Evolutionary conservation across 257 asterid genomes (phyloP).

Genomic region (Ballota nigra): DNA sequence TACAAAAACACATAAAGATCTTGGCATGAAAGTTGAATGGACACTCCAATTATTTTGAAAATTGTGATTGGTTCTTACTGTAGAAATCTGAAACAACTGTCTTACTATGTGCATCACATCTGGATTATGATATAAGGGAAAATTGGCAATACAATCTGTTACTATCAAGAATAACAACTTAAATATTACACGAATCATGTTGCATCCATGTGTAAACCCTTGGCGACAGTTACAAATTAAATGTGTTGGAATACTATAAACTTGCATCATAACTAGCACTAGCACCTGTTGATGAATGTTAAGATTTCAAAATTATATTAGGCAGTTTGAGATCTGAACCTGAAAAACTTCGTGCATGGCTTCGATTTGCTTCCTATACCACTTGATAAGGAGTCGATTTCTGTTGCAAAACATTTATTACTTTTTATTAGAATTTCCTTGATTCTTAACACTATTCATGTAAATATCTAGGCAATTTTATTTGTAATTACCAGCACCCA

Average conservation of each 20-base stretch:
- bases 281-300: constrained; percentile 12
- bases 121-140: constrained; percentile 11
- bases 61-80: neutral
- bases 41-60: neutral
- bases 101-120: constrained; percentile 17
- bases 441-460: constrained; percentile 31
- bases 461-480: constrained; percentile 6
- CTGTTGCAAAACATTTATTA: constrained; percentile 91
- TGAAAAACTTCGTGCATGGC: constrained; percentile 99
- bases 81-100: constrained; percentile 7
- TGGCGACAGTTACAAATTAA: neutral
- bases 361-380: constrained; percentile 99
- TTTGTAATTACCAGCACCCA: constrained; percentile 11
- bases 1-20: neutral
- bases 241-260: constrained; percentile 11
- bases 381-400: constrained; percentile 82
- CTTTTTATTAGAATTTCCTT: constrained; percentile 50
- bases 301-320: constrained; percentile 33
- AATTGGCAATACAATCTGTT: neutral
- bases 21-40: neutral
- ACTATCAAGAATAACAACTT: neutral
- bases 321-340: constrained; percentile 82
- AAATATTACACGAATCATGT: constrained; percentile 6
- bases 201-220: neutral
- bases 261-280: constrained; percentile 18